Evolutionary conservation across 306 rosid species (phyloP).

Genomic region (Chamaecrista fasciculata): DNA sequence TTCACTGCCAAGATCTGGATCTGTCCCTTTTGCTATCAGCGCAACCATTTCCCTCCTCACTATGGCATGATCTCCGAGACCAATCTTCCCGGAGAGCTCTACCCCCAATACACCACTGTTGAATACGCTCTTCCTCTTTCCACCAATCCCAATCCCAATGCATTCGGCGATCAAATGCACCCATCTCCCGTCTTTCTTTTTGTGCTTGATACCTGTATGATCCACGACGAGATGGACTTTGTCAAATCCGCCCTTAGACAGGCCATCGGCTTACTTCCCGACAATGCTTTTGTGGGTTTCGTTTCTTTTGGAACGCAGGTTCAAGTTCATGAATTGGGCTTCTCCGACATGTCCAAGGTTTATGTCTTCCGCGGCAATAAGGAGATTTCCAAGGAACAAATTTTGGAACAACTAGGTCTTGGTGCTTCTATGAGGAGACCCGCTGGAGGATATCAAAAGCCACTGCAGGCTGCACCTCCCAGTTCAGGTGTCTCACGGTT

Average conservation of each 20-base stretch:
- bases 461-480: constrained; percentile 37
- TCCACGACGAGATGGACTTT: constrained; percentile 67
- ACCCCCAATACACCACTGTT: constrained; percentile 76
- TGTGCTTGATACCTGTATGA: constrained; percentile 76
- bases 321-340: constrained; percentile 82
- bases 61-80: constrained; percentile 73
- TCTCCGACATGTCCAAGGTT: constrained; percentile 76
- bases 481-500: constrained; percentile 54
- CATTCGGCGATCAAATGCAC: constrained; percentile 11
- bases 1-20: constrained; percentile 91
- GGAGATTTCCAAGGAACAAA: constrained; percentile 68
- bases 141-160: constrained; percentile 30
- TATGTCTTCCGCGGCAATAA: constrained; percentile 71
- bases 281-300: constrained; percentile 76
- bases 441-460: constrained; percentile 47
- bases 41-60: constrained; percentile 83
- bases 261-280: constrained; percentile 71
- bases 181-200: constrained; percentile 70
- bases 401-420: constrained; percentile 76
- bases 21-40: constrained; percentile 84
- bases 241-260: constrained; percentile 59
- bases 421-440: constrained; percentile 38
- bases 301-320: constrained; percentile 85
- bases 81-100: constrained; percentile 84
- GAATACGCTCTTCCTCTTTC: constrained; percentile 52